Conservation (phyloP, 1,139 yeast species). For the Suhomyces bribrorum region DNA sequence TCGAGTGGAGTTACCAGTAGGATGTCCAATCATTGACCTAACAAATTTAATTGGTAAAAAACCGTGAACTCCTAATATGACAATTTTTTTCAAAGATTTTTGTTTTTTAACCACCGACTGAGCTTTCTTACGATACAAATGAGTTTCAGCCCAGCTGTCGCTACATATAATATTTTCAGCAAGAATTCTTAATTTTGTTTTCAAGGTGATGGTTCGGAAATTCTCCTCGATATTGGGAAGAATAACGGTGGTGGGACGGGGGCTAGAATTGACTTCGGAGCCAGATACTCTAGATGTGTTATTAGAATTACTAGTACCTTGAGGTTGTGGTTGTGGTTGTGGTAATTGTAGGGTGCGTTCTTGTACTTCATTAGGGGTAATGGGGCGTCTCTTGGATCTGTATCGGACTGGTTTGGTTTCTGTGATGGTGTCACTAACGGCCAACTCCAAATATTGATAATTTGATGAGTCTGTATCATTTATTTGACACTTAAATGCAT, state of each 20-base stretch:
- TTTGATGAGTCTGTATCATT: constrained; percentile 15
- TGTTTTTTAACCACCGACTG: constrained; percentile 20
- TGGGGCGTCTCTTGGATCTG: constrained; percentile 35
- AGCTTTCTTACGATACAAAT: constrained; percentile 30
- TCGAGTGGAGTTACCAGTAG: constrained; percentile 45
- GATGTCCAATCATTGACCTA: constrained; percentile 44
- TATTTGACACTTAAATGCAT: constrained; percentile 33
- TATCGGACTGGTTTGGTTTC: constrained; percentile 42
- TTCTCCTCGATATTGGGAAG: constrained; percentile 33
- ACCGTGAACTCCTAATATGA: constrained; percentile 52
- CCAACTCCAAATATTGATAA: constrained; percentile 28
- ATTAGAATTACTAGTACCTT: too few species aligned
- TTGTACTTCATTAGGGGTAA: constrained; percentile 39
- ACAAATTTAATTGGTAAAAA: constrained; percentile 56
- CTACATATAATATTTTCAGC: constrained; percentile 35
- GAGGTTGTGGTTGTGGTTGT: background rate
- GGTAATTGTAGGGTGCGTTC: constrained; percentile 19
- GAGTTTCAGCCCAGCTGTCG: constrained; percentile 31
- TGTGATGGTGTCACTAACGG: constrained; percentile 44
- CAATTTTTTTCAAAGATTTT: constrained; percentile 32
- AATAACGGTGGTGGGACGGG: constrained; percentile 7
- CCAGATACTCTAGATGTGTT: background rate
- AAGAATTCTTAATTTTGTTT: constrained; percentile 41
- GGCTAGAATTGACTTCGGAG: background rate
- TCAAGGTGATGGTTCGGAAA: constrained; percentile 39